These are phyloP conservation scores for Backusella westeae DNA, from an alignment of 192 early-diverging fungal species.

Conservation along the genomic window DNA sequence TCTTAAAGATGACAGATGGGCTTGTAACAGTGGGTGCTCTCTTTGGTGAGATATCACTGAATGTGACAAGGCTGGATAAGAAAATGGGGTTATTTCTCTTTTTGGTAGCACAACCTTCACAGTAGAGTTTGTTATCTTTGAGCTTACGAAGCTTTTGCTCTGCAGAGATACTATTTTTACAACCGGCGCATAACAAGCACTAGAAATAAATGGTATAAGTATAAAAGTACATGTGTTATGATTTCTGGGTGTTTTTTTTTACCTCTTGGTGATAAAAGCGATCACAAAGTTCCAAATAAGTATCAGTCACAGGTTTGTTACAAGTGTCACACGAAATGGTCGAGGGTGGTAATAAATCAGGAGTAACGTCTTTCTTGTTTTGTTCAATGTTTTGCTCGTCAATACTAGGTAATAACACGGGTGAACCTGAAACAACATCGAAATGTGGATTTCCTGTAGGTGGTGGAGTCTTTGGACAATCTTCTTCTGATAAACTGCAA, in stretches of 20 bases:
- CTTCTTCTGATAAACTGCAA: background rate
- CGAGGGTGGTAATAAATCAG: background rate
- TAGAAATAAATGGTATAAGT: background rate
- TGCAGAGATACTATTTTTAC: constrained; percentile 14
- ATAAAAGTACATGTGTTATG: background rate
- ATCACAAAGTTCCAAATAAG: constrained; percentile 5
- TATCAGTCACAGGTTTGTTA: constrained; percentile 3
- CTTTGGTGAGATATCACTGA: background rate
- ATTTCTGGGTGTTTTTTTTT: background rate
- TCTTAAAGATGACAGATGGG: constrained; percentile 28
- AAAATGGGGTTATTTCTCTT: background rate
- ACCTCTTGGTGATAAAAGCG: constrained; percentile 12
- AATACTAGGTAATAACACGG: background rate
- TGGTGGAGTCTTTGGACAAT: background rate
- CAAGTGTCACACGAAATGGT: background rate
- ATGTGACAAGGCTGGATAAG: background rate
- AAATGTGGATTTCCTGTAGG: background rate
- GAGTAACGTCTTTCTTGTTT: background rate
- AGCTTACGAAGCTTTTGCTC: constrained; percentile 42
- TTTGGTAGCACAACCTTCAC: constrained; percentile 32
- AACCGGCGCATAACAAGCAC: constrained; percentile 21
- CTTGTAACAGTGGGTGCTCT: background rate
- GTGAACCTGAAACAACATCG: background rate
- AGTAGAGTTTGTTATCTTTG: constrained; percentile 39
- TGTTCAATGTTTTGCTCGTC: background rate